Percentiles rank a stretch among this genome's conserved stretches.
Evolutionary conservation across 2,329 filamentous ascomycete genomes (phyloP).

Genomic region (Hypoxylon sp.): DNA sequence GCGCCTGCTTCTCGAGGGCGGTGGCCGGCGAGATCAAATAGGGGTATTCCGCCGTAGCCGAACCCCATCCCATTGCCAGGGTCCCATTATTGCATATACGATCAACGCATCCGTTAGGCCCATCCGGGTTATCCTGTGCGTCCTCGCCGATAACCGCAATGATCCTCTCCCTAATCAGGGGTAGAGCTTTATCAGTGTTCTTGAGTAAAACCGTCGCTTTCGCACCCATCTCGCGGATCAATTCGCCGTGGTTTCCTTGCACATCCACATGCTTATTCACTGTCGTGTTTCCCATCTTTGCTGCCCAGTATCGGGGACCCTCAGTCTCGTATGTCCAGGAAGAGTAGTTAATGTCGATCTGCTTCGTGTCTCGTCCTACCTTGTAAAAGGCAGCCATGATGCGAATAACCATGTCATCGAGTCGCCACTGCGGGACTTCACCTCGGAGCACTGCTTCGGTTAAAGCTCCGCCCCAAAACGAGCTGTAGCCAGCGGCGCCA

Average conservation of each 20-base stretch:
- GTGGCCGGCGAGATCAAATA: conserved; percentile 82
- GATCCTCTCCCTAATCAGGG: conserved; percentile 75
- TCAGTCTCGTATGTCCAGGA: conserved; percentile 86
- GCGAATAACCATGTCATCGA: conserved; percentile 86
- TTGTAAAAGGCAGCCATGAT: conserved; percentile 81
- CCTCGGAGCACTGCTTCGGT: conserved; percentile 47
- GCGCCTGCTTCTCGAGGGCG: conserved; percentile 74
- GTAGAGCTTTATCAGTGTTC: conserved; percentile 66
- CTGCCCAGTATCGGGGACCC: conserved; percentile 76
- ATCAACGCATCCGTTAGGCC: conserved; percentile 84
- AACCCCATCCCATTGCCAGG: conserved; percentile 83
- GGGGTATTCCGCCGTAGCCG: conserved; percentile 79
- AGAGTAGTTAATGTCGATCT: conserved; percentile 81
- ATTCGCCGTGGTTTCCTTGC: conserved; percentile 77
- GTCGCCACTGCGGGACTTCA: conserved; percentile 44
- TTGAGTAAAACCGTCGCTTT: conserved; percentile 88
- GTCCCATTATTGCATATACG: conserved; percentile 72
- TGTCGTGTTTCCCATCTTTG: conserved; percentile 72
- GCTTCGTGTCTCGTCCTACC: conserved; percentile 67
- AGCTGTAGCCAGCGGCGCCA: conserved; percentile 50
- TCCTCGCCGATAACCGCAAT: conserved; percentile 86
- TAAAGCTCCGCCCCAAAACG: conserved; percentile 49
- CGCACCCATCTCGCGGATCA: conserved; percentile 82
- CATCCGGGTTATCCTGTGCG: conserved; percentile 79
- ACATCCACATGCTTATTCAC: conserved; percentile 85